Conservation (phyloP, 2,329 filamentous ascomycete genomes). For the Furcasterigmium sp. region DNA sequence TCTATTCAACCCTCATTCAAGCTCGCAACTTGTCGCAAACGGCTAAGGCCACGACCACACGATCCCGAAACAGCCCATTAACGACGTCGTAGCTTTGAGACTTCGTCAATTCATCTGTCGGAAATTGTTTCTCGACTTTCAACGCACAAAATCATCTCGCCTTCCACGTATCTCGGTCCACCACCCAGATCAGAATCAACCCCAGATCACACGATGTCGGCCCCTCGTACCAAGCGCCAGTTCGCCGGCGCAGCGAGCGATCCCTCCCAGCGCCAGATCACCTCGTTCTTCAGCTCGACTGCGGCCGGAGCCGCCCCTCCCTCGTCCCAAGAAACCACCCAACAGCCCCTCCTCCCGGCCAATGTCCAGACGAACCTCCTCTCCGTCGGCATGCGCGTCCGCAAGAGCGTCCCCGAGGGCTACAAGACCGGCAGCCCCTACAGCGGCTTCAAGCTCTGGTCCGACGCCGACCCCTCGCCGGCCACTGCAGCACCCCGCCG, state of each 20-base stretch:
- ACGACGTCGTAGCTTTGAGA: too few species aligned
- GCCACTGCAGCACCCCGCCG: conserved; percentile 9
- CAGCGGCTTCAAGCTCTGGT: conserved; percentile 48
- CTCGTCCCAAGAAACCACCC: conserved; percentile 31
- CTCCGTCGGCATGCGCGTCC: conserved; percentile 87
- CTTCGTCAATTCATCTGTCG: too few species aligned
- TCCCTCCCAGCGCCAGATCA: conserved; percentile 56
- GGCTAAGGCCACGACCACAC: neutral
- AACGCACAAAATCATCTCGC: neutral
- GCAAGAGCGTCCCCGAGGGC: conserved; percentile 88
- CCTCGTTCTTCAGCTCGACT: conserved; percentile 49
- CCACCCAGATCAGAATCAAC: neutral
- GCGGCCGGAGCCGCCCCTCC: conserved; percentile 8
- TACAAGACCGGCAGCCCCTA: conserved; percentile 69
- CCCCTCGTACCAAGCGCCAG: conserved; percentile 52
- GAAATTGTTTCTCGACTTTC: neutral
- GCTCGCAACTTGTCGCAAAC: neutral
- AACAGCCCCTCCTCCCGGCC: conserved; percentile 50
- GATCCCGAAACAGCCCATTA: neutral
- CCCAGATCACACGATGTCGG: conserved; percentile 38
- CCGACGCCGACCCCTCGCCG: conserved; percentile 20
- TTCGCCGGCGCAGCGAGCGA: conserved; percentile 57
- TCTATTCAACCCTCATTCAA: conserved; percentile 4
- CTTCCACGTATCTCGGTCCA: too few species aligned
- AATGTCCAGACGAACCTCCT: conserved; percentile 77